Conservation (phyloP, 1,284 basidiomycete species). For the Volvariella volvacea region DNA sequence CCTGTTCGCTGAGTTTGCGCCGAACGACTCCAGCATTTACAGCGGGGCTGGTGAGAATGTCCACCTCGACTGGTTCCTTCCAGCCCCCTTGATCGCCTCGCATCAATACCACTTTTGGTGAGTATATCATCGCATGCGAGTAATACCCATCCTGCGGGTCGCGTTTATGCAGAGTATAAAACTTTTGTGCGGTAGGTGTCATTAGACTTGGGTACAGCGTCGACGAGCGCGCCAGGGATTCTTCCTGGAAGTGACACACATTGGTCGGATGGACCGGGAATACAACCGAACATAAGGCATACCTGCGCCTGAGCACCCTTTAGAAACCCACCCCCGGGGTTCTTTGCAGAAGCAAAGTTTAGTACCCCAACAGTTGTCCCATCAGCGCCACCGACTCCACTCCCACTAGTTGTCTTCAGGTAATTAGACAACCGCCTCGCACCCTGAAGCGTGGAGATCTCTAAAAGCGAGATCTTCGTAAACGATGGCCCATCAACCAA, state of each 20-base stretch:
- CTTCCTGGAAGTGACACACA: slow-evolving; percentile 38
- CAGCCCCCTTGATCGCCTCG: slow-evolving; percentile 53
- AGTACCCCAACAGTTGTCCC: slow-evolving; percentile 47
- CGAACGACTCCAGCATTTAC: slow-evolving; percentile 65
- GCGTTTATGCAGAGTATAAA: slow-evolving; percentile 49
- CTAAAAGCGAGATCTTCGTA: neutral
- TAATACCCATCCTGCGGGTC: slow-evolving; percentile 53
- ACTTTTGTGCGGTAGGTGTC: slow-evolving; percentile 42
- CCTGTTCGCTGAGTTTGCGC: slow-evolving; percentile 30
- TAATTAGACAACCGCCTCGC: neutral
- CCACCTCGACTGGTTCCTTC: slow-evolving; percentile 50
- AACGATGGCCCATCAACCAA: neutral
- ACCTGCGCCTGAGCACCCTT: slow-evolving; percentile 61
- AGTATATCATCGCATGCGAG: slow-evolving; percentile 66
- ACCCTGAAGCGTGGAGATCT: neutral
- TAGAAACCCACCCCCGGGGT: slow-evolving; percentile 67
- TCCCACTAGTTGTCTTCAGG: neutral
- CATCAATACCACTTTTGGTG: slow-evolving; percentile 52
- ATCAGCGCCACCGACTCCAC: slow-evolving; percentile 8
- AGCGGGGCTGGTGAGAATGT: slow-evolving; percentile 61
- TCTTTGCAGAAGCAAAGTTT: slow-evolving; percentile 68
- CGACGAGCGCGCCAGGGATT: slow-evolving; percentile 65
- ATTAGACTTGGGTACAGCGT: slow-evolving; percentile 59
- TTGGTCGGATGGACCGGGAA: neutral
- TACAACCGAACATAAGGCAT: slow-evolving; percentile 1